A percentile compares a stretch with the other conserved stretches of the same genome.
phyloP scores from a whole-genome alignment of 345 rosid species.

The Brassica incana region DNA sequence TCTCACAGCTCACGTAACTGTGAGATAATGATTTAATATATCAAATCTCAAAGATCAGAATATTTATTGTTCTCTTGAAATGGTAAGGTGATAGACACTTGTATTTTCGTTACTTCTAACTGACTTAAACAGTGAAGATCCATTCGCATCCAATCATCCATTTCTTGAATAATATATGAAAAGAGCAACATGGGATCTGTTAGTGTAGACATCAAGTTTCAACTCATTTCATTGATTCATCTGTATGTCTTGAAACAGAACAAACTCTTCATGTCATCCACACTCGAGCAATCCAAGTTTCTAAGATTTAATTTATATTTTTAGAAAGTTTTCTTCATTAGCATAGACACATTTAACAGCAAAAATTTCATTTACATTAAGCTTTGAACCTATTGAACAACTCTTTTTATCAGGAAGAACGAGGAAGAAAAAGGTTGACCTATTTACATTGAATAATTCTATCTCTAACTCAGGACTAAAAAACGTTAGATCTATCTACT shows the following conservation, averaged over 20 bases:
- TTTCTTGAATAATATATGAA: background rate
- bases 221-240: background rate
- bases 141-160: background rate
- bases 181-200: background rate
- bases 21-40: background rate
- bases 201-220: background rate
- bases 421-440: background rate
- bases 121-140: background rate
- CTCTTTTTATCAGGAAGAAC: conserved; percentile 20
- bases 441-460: conserved; percentile 2
- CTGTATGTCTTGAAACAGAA: background rate
- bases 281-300: background rate
- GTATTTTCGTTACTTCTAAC: background rate
- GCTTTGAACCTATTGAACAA: conserved; percentile 15
- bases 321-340: background rate
- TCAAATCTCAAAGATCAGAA: too few species aligned
- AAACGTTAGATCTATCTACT: background rate
- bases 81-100: background rate
- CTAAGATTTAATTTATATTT: background rate
- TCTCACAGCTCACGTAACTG: background rate
- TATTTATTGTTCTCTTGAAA: too few species aligned
- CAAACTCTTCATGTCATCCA: background rate
- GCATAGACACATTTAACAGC: background rate
- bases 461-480: background rate
- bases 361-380: background rate